Base-by-base conservation (phyloP, 2,329 filamentous ascomycete species). In the Xylariaceae sp. region DNA sequence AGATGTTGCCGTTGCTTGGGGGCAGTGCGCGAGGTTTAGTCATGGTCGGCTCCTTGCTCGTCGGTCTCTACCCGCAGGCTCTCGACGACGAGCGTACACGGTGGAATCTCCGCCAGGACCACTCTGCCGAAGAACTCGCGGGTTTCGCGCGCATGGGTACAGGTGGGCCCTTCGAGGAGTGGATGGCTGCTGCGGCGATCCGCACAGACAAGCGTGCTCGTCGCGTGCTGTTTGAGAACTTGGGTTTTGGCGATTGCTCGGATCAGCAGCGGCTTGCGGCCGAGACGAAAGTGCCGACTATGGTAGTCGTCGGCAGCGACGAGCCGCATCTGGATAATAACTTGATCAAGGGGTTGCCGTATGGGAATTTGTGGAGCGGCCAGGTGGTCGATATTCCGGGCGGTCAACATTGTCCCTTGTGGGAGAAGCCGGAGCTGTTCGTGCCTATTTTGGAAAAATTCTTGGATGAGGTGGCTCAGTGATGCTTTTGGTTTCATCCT, bases 21-120 rank as follows among this genome's bases (percentile, higher is more conserved):
- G 37, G 21, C 37, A 39, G 20, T 12, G 34, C 19, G 11, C 11
- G 23, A 17, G 37, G 37, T 14, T 14, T 25, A 3, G 19, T 39
- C 20, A 25, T 22, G 37, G 14, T 22, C 19, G 37, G 22, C 17
- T 10, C 20, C 11, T 17, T 36, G 34, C 34, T 36, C 19, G 34
- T 36, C 5, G 34, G n/a, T 14, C 19, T 36, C 11, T 36, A 36
- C 19, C 34, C 34, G 14, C 34, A 36, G 34, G 14, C 34, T 5
- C 14, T 36, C 34, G 34, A 36, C 34, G 34, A 36, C 19, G 34
- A 36, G 34, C 34, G 34, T 17, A 36, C 34, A 17, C 34, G 34
- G 20, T 36, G 34, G 34, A 36, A 36, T 17, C 34, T 36, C 5
- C 34, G 34, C 14, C 34, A 36, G 34, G 34, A 36, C 34, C 34